Evolutionary conservation across 73 alveolate species (phyloP), one percentile per base, ranked within the genome.

Genomic region (Paramecium sexaurelia): DNA sequence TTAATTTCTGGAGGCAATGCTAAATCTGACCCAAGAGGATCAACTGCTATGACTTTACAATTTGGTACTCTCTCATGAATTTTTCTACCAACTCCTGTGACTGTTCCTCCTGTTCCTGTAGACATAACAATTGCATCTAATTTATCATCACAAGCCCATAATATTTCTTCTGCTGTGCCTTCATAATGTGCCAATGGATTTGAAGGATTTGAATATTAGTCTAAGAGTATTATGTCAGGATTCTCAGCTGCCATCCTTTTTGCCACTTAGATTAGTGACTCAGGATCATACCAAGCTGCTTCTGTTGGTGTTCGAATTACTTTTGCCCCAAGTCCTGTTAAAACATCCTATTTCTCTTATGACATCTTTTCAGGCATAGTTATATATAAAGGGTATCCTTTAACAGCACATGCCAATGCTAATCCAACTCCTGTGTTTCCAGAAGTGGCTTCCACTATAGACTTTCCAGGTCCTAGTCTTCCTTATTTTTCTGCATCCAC

Each of bases 351-450:
- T 96, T 98, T 98, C 96, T 98, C 99, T 19, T 92, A 93, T 2
- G 98, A 93, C 99, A 98, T 98, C 94, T 95, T 98, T 96, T 98
- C 99, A 0, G 99, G 99, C 94, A 97, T 88, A 9, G 98, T 94
- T 90, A 95, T 93, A 85, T 95, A 93, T 94, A 97, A 86, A 56
- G 92, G 96, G 84, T 96, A 96, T 11, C 99, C 99, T 88, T 96
- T 98, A 91, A 96, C 97, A 26, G 99, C 99, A 45, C 99, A 98
- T 84, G 97, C 97, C 95, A 98, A 95, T 83, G 99, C 96, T 7
- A 98, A 96, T 1, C 99, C 99, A 40, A 98, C 95, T 55, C 99
- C 99, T 1, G 99, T 98, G 95, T 98, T 98, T 7, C 99, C 99
- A 85, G 98, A 92, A 37, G 99, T 98, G 67, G 99, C 99, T 94